Evolutionary conservation across 176 grass and related monocot species (phyloP), one percentile per base, ranked within the genome.

Genomic region (Paspalum vaginatum): DNA sequence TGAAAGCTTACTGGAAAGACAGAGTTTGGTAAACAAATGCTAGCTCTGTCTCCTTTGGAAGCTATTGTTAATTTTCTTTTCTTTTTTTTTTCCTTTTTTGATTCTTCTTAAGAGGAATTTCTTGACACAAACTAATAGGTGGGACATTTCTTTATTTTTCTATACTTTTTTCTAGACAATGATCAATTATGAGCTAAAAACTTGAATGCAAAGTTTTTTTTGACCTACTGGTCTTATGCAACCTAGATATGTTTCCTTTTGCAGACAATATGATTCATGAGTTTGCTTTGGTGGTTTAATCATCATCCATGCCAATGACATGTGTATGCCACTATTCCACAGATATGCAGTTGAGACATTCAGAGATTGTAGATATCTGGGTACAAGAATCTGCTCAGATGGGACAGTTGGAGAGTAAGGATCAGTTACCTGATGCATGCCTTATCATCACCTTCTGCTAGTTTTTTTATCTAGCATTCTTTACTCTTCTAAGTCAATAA

Each of bases 351-450:
- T 98, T 51, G 90, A 98, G 79, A 93, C 76, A 44, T 98, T 92
- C 53, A 85, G 65, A 83, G 92, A 98, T 87, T 87, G 83, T 78
- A 93, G 86, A 83, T 98, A 95, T 70, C 73, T 98, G 84, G 95
- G 95, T 18, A 95, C 95, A 88, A 94, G 95, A 87, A 72, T 91
- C 63, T 46, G 61, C 25, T 22, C 59, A 59, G 95, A 98, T 86
- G 95, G 92, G 84, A 87, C 88, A 73, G 79, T 94, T 89, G 92
- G 88, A 75, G 95, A 98, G 95, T 98, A 94, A 94, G 95, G 76
- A 77, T 14, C 74, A 15, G 26, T 74, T 79, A 68, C 70, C n/a
- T 45, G 49, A 57, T 79, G 20, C 60, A 57, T 62, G 4, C 65
- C 43, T 13, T 27, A 65, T 49, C 6, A 55, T 78, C 59, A 3